Percentiles rank a stretch among this genome's conserved stretches.
phyloP scores from a whole-genome alignment of 192 early-diverging fungal species.

The Chytriomyces hyalinus region DNA sequence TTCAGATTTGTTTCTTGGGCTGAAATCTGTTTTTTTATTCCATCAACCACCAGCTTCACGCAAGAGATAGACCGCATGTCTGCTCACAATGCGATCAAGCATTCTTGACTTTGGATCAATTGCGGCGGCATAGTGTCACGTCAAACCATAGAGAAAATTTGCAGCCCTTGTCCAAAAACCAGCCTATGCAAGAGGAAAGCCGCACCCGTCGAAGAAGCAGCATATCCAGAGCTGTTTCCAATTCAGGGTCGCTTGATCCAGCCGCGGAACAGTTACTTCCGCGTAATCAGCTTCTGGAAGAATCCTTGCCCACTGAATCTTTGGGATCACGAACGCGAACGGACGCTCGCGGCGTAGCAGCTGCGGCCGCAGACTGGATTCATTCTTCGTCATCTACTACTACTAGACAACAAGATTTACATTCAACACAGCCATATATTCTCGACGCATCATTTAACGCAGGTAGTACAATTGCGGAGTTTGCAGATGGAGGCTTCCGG shows the following conservation, averaged over 20 bases:
- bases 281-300: not conserved
- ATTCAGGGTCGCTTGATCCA: not conserved
- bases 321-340: not conserved
- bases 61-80: constrained; percentile 17
- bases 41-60: constrained; percentile 17
- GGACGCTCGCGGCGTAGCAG: not conserved
- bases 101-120: constrained; percentile 18
- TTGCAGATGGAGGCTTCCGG: not conserved
- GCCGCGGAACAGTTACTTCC: not conserved
- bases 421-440: not conserved
- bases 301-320: not conserved
- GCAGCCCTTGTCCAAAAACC: not conserved
- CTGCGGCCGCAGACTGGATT: not conserved
- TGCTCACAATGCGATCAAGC: constrained; percentile 10
- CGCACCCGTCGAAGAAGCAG: not conserved
- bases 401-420: not conserved
- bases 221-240: not conserved
- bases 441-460: not conserved
- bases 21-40: not conserved
- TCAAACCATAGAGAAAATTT: not conserved
- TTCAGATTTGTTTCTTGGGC: not conserved
- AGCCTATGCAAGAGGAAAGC: not conserved
- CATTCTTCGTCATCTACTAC: not conserved
- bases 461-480: not conserved
- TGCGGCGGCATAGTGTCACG: constrained; percentile 2